Conservation (phyloP, 2,329 filamentous ascomycete genomes). For the Xylaria sp. region DNA sequence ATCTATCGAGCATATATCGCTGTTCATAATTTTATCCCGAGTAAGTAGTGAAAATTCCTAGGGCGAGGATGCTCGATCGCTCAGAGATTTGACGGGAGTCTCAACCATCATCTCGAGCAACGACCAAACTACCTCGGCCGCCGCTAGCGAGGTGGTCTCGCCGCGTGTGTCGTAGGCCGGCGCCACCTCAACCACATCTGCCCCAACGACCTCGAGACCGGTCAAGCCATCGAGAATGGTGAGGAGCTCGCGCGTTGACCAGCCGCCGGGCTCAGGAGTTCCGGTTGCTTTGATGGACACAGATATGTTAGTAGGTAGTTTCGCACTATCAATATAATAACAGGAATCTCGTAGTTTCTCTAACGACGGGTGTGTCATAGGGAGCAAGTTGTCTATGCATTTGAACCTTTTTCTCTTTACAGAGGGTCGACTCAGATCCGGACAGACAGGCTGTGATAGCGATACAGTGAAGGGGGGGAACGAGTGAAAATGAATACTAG, state of each 20-base stretch:
- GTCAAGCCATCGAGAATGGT: constrained; percentile 77
- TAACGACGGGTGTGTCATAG: background rate
- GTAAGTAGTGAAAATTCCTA: background rate
- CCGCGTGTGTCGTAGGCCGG: constrained; percentile 79
- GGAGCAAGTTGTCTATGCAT: no score
- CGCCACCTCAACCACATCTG: constrained; percentile 83
- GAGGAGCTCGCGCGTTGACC: constrained; percentile 82
- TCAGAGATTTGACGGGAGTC: constrained; percentile 46
- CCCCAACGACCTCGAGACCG: constrained; percentile 77
- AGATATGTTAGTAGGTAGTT: constrained; percentile 7
- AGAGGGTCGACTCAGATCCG: background rate
- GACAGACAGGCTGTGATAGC: background rate
- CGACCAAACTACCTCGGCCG: constrained; percentile 78
- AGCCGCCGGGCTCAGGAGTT: constrained; percentile 82
- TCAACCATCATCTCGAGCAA: constrained; percentile 73
- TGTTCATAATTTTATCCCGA: background rate
- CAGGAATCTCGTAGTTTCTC: background rate
- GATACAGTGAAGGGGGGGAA: background rate
- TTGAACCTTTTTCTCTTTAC: background rate
- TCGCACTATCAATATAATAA: background rate
- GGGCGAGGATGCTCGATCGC: constrained; percentile 11
- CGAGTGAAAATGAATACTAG: background rate
- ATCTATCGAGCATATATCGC: background rate
- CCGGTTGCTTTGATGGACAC: constrained; percentile 67
- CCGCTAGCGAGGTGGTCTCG: constrained; percentile 78